phyloP scores from a whole-genome alignment of 2,329 filamentous ascomycete genomes.

The Emergomyces pasteurianus region DNA sequence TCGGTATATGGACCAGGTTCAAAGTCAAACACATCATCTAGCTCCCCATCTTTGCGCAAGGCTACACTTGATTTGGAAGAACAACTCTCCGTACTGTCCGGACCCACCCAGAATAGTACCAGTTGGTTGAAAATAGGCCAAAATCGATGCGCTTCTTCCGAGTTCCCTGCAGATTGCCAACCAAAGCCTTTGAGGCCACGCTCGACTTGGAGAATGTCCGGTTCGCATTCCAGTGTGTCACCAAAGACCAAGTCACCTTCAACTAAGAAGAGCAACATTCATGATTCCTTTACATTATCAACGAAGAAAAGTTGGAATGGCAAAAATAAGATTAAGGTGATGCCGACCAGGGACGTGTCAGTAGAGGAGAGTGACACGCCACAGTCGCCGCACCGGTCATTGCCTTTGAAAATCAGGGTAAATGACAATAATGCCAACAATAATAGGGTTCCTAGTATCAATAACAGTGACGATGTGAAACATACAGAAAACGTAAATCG shows the following conservation, averaged over 20 bases:
- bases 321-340: not conserved
- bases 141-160: not conserved
- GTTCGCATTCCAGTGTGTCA: not conserved
- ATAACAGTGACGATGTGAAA: not conserved
- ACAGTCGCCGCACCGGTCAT: not conserved
- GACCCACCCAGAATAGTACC: not conserved
- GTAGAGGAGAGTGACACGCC: not conserved
- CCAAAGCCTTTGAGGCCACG: not conserved
- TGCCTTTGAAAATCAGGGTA: not conserved
- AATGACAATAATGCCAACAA: not conserved
- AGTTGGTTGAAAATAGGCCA: not conserved
- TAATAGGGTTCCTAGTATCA: not conserved
- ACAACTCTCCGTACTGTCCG: conserved; percentile 18
- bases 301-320: not conserved
- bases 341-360: not conserved
- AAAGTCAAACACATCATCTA: not conserved
- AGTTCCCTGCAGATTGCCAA: not conserved
- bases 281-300: not conserved
- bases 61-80: conserved; percentile 27
- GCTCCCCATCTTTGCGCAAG: conserved; percentile 14
- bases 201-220: not conserved
- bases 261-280: not conserved
- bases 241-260: not conserved
- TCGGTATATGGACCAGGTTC: not conserved
- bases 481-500: not conserved